Percentiles rank a stretch among this genome's conserved stretches.
phyloP scores from a whole-genome alignment of 2,329 filamentous ascomycete species.

The Fusarium sp. region DNA sequence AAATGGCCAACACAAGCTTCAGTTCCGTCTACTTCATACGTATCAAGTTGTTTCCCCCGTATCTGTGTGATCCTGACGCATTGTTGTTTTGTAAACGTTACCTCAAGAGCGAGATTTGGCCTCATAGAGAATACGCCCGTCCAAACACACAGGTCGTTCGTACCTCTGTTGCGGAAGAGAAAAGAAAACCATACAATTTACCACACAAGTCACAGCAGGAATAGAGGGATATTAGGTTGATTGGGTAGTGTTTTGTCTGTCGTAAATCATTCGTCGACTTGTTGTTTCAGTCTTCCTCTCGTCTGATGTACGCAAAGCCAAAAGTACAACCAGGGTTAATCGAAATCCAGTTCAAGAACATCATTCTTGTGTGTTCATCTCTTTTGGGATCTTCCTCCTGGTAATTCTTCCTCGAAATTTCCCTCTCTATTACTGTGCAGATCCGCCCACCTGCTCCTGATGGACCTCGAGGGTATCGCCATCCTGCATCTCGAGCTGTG shows the following conservation, averaged over 20 bases:
- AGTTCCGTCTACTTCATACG: background rate
- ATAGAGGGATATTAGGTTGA: background rate
- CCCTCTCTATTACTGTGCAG: conserved; percentile 21
- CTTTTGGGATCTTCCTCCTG: background rate
- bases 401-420: background rate
- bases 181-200: background rate
- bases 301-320: conserved; percentile 38
- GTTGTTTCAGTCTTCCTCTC: conserved; percentile 27
- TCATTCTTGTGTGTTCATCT: conserved; percentile 12
- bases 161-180: background rate
- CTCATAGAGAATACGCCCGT: too few relatives aligned
- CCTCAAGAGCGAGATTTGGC: background rate
- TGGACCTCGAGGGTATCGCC: conserved; percentile 97
- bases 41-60: background rate
- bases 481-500: conserved; percentile 93
- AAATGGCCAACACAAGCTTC: conserved; percentile 29
- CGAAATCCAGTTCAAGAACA: conserved; percentile 29
- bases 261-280: conserved; percentile 40
- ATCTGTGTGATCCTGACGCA: background rate
- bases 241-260: conserved; percentile 46
- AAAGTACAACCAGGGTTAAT: conserved; percentile 15
- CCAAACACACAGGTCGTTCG: background rate
- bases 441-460: conserved; percentile 95
- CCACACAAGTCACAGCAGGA: background rate
- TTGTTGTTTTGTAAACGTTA: background rate